A percentile compares a stretch with the other conserved stretches of the same genome.
These are phyloP conservation scores for Botrytis sinoallii DNA, from an alignment of 2,329 filamentous ascomycete genomes.

Conservation along the genomic window DNA sequence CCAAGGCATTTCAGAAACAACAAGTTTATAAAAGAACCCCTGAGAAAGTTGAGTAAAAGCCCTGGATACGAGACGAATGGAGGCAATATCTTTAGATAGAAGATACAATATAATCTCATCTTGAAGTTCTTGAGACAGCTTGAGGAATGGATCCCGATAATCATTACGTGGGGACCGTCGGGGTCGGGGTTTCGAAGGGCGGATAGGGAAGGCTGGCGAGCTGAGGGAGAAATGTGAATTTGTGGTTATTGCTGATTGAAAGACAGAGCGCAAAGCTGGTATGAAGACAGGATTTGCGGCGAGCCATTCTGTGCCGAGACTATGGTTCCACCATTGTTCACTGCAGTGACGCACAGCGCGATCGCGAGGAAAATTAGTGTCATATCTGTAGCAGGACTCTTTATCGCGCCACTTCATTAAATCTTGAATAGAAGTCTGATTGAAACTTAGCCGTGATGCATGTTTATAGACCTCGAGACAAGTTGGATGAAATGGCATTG, in stretches of 20 bases:
- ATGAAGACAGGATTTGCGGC: slow-evolving; percentile 33
- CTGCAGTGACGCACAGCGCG: neutral
- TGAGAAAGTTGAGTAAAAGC: slow-evolving; percentile 29
- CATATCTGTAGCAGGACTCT: neutral
- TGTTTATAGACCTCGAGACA: slow-evolving; percentile 27
- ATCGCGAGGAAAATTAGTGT: slow-evolving; percentile 12
- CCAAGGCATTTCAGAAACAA: slow-evolving; percentile 33
- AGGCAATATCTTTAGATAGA: slow-evolving; percentile 28
- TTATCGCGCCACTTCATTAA: slow-evolving; percentile 22
- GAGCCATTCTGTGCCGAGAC: slow-evolving; percentile 27
- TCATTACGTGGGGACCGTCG: neutral
- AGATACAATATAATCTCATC: slow-evolving; percentile 27
- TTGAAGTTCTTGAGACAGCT: slow-evolving; percentile 28
- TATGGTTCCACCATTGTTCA: slow-evolving; percentile 22
- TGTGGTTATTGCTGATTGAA: slow-evolving; percentile 14
- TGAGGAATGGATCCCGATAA: slow-evolving; percentile 25
- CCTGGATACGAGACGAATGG: slow-evolving; percentile 28
- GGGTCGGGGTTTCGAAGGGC: neutral
- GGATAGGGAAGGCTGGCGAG: neutral
- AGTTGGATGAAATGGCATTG: slow-evolving; percentile 26
- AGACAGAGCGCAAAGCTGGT: slow-evolving; percentile 25
- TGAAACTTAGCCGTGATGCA: neutral
- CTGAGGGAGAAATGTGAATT: slow-evolving; percentile 3
- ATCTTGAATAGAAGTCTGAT: slow-evolving; percentile 19
- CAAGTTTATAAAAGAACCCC: slow-evolving; percentile 26